Evolutionary conservation across 345 rosid genomes (phyloP).

Genomic region (Populus tremula): DNA sequence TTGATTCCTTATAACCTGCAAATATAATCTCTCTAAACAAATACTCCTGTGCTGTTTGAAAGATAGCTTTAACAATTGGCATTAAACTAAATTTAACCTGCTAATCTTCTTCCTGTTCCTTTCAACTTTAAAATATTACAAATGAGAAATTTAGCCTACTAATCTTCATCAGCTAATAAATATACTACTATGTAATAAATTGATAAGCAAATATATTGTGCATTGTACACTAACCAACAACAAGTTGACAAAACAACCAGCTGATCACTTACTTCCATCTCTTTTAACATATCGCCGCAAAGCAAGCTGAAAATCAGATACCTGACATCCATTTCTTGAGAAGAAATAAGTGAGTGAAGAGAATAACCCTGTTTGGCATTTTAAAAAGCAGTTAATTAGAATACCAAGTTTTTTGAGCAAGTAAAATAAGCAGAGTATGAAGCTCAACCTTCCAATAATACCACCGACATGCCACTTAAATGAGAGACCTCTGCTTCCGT

Average conservation of each 20-base stretch:
- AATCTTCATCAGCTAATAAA: constrained; percentile 1
- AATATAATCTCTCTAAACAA: too few relatives aligned
- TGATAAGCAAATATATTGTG: not conserved
- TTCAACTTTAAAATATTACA: not conserved
- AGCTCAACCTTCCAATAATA: constrained; percentile 65
- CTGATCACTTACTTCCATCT: constrained; percentile 51
- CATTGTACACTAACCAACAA: not conserved
- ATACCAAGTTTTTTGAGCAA: not conserved
- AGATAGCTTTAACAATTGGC: too few relatives aligned
- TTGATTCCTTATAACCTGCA: too few relatives aligned
- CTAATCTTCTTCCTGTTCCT: not conserved
- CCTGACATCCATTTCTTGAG: constrained; percentile 73
- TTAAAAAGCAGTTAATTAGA: constrained; percentile 18
- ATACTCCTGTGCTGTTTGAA: too few relatives aligned
- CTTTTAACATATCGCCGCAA: constrained; percentile 59
- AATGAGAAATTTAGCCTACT: not conserved
- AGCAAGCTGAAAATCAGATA: constrained; percentile 75
- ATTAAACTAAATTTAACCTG: too few relatives aligned
- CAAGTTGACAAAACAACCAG: not conserved
- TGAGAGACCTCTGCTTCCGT: constrained; percentile 59
- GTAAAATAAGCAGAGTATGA: constrained; percentile 7
- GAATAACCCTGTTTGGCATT: constrained; percentile 59
- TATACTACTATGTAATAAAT: not conserved
- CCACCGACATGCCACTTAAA: constrained; percentile 83
- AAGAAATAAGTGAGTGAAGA: constrained; percentile 87